Evolutionary conservation across 192 early-diverging fungal genomes (phyloP), one percentile per base, ranked within the genome.

Genomic region (Lobosporangium transversale): DNA sequence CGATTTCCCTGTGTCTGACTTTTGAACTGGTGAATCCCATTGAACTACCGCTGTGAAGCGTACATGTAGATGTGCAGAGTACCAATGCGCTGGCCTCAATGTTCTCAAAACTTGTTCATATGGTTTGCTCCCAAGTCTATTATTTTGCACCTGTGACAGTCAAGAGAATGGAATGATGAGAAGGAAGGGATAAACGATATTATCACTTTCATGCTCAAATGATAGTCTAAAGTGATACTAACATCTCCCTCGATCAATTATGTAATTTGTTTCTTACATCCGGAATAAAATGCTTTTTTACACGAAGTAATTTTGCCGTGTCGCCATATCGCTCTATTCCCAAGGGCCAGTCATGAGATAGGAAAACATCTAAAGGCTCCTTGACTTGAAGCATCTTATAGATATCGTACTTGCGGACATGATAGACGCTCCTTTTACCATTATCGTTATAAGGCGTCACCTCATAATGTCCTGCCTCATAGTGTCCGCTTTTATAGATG

Each of bases 341-440:
- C 45, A 86, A 83, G 1, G 98, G 98, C 98, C 98, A 99, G 64
- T 99, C 98, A 70, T 99, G 98, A 6, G 94, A 94, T 0, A 98
- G 61, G 53, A 99, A 93, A 20, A 98, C 84, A 54, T 99, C 96
- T 40, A 99, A 52, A 0, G 94, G 93, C 26, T 84, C 53, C 12
- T 84, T 65, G 15, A 97, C 87, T 78, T 89, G 91, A 14, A 85
- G 59, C 62, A 98, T 64, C 67, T 93, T 92, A 57, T 85, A 86
- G 15, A 92, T 89, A 73, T 96, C 95, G 66, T 88, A 97, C 62
- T 91, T 80, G 26, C 96, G 81, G 6, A 93, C 85, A 84, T 99
- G 96, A 70, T 99, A 97, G 50, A 94, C 83, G 31, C 88, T 90
- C 29, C 90, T 79, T 7, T 87, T 79, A n/a, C 89, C 66, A 6